phyloP scores from a whole-genome alignment of 495 filamentous ascomycete species.

The Patellaria atrata region DNA sequence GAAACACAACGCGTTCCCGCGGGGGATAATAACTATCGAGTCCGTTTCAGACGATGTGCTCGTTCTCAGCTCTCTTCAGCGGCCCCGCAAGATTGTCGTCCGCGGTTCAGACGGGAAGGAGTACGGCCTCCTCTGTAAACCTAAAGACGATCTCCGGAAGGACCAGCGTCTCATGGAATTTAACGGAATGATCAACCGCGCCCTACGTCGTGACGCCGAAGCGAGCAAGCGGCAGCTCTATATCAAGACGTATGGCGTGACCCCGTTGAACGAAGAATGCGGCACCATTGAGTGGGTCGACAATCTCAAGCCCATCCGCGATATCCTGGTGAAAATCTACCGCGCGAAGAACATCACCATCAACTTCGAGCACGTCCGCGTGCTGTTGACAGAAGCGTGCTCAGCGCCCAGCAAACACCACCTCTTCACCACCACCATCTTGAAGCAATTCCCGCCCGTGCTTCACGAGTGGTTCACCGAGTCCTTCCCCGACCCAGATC shows the following conservation, averaged over 20 bases:
- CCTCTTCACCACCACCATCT: conserved; percentile 51
- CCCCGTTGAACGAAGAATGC: conserved; percentile 93
- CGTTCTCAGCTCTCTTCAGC: conserved; percentile 81
- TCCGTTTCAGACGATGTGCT: conserved; percentile 71
- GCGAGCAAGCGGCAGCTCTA: conserved; percentile 73
- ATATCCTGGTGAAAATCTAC: conserved; percentile 71
- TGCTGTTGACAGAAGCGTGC: conserved; percentile 43
- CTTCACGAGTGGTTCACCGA: conserved; percentile 91
- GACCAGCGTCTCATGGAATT: conserved; percentile 99
- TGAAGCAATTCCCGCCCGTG: conserved; percentile 49
- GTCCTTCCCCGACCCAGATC: conserved; percentile 80
- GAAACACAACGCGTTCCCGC: conserved; percentile 71
- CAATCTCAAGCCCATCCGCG: conserved; percentile 80
- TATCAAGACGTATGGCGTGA: conserved; percentile 94
- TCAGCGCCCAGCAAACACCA: conserved; percentile 37
- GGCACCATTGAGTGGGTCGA: conserved; percentile 99
- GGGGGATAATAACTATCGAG: conserved; percentile 45
- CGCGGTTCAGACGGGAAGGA: conserved; percentile 73
- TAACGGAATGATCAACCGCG: conserved; percentile 92
- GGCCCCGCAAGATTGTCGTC: conserved; percentile 79
- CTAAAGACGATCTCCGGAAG: conserved; percentile 92
- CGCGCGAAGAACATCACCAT: conserved; percentile 48
- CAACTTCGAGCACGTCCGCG: conserved; percentile 45
- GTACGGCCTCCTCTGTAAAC: conserved; percentile 89
- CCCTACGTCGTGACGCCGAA: conserved; percentile 79